Base-by-base conservation (phyloP, 1,139 yeast species). In the Yamadazyma jaroonii region DNA sequence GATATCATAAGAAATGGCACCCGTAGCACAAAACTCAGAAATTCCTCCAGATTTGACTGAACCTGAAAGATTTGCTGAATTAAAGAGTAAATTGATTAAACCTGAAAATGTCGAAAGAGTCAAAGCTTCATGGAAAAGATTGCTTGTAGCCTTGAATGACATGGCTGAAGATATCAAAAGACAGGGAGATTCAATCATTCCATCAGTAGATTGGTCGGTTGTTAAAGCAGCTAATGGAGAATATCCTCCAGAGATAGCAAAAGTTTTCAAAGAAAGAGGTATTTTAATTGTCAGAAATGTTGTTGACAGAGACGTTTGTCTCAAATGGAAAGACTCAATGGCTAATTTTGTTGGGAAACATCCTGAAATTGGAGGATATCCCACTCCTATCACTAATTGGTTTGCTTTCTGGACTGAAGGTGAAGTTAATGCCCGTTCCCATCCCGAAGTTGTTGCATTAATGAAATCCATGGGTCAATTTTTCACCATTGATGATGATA, bases 401-500 rank as follows among this genome's bases (percentile, higher is more conserved):
- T 33, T 32, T 32, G 36, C 23, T 12, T 68, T 65, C 44, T 73
- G 77, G 77, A 56, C 73, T 5, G 57, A 62, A 41, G 53, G 70
- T 3, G 75, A 73, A 47, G 53, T 63, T 2, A 52, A 54, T 40
- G 75, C 75, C 3, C 53, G 79, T 34, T 55, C 67, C 4, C 71
- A 70, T 44, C 72, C 72, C 6, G 59, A 61, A 24, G 48, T 68
- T 27, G 46, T 59, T 29, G 50, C 50, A 23, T 44, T 62, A 7
- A 58, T 67, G 48, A 48, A 52, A 6, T 50, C 59, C 9, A 50
- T 69, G 54, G 54, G 59, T 38, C 50, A 57, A 13, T 52, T 64
- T 38, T 72, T 71, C 58, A 53, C 61, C 36, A 61, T 60, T n/a
- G 48, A 50, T 9, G 53, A 52, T 29, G 49, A 51, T 2, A 49